Evolutionary conservation across 2,329 filamentous ascomycete genomes (phyloP).

Genomic region (Colletotrichum sp.): DNA sequence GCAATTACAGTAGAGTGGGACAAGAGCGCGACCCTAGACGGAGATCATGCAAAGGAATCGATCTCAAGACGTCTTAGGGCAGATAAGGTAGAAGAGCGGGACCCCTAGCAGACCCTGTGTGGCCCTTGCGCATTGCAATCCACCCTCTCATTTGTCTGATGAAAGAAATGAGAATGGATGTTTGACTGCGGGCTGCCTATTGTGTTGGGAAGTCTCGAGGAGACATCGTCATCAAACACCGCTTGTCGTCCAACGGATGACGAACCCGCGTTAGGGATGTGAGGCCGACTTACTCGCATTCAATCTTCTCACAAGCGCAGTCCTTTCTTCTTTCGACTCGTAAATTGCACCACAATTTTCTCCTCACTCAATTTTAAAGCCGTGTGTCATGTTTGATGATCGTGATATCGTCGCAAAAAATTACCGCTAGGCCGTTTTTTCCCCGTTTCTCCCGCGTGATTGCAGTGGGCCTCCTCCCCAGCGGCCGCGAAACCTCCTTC

Average conservation of each 20-base stretch:
- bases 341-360: not conserved
- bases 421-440: not conserved
- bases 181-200: not conserved
- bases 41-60: slow-evolving; percentile 5
- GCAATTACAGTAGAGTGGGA: not conserved
- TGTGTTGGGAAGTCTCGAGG: not conserved
- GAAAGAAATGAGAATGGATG: not conserved
- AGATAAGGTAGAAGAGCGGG: not conserved
- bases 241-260: not conserved
- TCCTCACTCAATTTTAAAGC: not conserved
- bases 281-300: not conserved
- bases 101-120: not conserved
- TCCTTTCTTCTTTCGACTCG: not conserved
- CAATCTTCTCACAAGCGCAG: not conserved
- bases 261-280: not conserved
- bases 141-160: not conserved
- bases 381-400: slow-evolving; percentile 3
- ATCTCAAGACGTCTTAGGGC: not conserved
- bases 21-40: not conserved
- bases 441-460: not conserved
- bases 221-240: not conserved
- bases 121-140: not conserved
- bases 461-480: not conserved
- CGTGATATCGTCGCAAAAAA: not conserved
- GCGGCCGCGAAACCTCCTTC: not conserved